Conservation (phyloP, 768 basidiomycete genomes). For the Auriculariales sp. region DNA sequence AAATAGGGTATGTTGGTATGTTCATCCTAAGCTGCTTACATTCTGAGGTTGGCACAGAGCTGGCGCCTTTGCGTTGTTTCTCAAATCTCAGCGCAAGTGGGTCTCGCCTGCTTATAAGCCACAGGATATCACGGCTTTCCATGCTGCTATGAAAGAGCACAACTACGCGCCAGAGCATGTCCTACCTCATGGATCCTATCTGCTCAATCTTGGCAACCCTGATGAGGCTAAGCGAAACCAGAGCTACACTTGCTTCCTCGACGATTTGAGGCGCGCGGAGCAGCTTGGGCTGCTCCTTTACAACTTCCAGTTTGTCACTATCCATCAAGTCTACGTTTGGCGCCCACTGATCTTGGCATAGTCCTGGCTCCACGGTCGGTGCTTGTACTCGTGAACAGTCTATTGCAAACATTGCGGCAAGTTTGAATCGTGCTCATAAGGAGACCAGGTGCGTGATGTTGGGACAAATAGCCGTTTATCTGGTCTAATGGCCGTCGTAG, state of each 20-base stretch:
- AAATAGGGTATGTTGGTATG: no score
- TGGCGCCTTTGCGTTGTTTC: not conserved
- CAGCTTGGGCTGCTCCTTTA: slow-evolving; percentile 57
- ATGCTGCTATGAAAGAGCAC: not conserved
- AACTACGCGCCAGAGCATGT: not conserved
- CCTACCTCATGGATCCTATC: slow-evolving; percentile 8
- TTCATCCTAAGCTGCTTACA: no score
- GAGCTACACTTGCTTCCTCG: slow-evolving; percentile 66
- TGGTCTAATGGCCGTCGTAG: no score
- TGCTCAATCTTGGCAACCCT: slow-evolving; percentile 74
- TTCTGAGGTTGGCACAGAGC: no score
- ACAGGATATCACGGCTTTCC: not conserved
- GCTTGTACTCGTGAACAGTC: slow-evolving; percentile 43
- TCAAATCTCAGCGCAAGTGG: not conserved
- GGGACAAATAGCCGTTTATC: no score
- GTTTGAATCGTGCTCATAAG: slow-evolving; percentile 59
- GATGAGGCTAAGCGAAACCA: slow-evolving; percentile 57
- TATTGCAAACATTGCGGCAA: slow-evolving; percentile 49
- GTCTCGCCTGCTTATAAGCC: not conserved
- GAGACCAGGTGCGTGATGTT: slow-evolving; percentile 35
- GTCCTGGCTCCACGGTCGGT: slow-evolving; percentile 78
- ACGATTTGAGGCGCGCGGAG: slow-evolving; percentile 69
- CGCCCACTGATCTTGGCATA: slow-evolving; percentile 11
- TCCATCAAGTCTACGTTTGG: not conserved
- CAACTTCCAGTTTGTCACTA: slow-evolving; percentile 67